Percentiles rank a stretch among this genome's conserved stretches.
These are phyloP conservation scores for Yarrowia bubula DNA, from an alignment of 805 yeast genomes.

Conservation along the genomic window DNA sequence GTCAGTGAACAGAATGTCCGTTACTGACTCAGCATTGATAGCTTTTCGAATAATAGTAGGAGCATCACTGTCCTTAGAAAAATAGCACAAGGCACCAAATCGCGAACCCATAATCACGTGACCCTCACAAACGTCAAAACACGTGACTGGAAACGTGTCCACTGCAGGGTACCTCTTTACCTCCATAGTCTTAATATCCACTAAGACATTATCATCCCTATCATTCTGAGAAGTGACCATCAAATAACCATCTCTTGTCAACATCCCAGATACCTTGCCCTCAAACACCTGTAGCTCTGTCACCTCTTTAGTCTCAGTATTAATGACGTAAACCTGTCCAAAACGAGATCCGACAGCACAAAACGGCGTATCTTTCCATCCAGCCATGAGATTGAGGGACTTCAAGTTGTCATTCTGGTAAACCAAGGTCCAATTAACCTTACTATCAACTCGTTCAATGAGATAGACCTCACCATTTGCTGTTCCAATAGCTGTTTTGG, in stretches of 20 bases:
- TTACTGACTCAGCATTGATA: constrained; percentile 10
- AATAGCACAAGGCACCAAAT: not conserved
- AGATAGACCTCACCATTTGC: constrained; percentile 10
- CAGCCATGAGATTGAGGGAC: constrained; percentile 8
- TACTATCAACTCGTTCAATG: not conserved
- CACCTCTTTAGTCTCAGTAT: not conserved
- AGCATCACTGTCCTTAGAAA: not conserved
- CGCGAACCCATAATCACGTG: constrained; percentile 3
- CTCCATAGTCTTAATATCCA: not conserved
- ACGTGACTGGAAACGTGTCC: constrained; percentile 12
- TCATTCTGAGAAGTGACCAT: constrained; percentile 8
- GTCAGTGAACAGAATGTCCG: not conserved
- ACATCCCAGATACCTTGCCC: not conserved
- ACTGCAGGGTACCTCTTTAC: not conserved
- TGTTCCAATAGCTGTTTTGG: constrained; percentile 1
- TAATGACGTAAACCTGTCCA: constrained; percentile 11
- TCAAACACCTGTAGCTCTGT: not conserved
- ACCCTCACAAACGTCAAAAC: not conserved
- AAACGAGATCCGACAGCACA: constrained; percentile 3
- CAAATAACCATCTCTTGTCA: not conserved
- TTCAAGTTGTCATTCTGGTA: not conserved
- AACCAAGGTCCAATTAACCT: not conserved
- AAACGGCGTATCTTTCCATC: not conserved
- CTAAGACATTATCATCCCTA: constrained; percentile 1
- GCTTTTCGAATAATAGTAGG: not conserved